Evolutionary conservation across 345 rosid species (phyloP), one percentile per base, ranked within the genome.

Genomic region (Acer yangbiense): DNA sequence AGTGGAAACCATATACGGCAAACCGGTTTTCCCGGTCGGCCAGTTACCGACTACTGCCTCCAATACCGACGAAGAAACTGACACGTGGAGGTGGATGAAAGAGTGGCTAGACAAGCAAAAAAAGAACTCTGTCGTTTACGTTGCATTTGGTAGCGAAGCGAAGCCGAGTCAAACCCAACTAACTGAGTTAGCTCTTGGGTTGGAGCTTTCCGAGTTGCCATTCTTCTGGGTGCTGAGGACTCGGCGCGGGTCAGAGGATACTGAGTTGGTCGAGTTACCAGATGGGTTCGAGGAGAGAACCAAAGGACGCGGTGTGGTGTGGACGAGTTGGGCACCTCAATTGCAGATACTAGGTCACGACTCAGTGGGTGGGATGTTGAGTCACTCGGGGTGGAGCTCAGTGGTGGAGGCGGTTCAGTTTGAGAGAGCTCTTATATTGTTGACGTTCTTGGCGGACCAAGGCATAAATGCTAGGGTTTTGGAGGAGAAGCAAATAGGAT

Each of bases 291-390:
- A 76, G 66, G 79, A 71, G 48, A 69, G 84, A 70, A 50, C 25
- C 23, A 54, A 65, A 35, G 84, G 75, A 6, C 69, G 74, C 2
- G 82, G 82, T 0, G 14, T 75, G 6, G 76, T 72, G 10, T 68
- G 68, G 44, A 68, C 68, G 39, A 67, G 72, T 11, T 79, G 85
- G 85, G 82, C 85, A 3, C 76, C 79, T 2, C 85, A 78, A 44
- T 62, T 72, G 25, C 63, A 25, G 80, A 76, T 82, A 6, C 29
- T 82, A 39, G 54, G 43, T 39, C 82, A 79, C 1, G 78, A 72
- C 2, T 76, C 78, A 0, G 78, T 76, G 64, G 85, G 44, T 39
- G 48, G 69, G 1, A 66, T 66, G 21, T 18, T 81, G 71, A 72
- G 74, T 32, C 83, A 81, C 58, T 67, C 54, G 12, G 83, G 83